Evolutionary conservation across 345 rosid genomes (phyloP), one percentile per base, ranked within the genome.

Genomic region (Zanthoxylum bungeanum): DNA sequence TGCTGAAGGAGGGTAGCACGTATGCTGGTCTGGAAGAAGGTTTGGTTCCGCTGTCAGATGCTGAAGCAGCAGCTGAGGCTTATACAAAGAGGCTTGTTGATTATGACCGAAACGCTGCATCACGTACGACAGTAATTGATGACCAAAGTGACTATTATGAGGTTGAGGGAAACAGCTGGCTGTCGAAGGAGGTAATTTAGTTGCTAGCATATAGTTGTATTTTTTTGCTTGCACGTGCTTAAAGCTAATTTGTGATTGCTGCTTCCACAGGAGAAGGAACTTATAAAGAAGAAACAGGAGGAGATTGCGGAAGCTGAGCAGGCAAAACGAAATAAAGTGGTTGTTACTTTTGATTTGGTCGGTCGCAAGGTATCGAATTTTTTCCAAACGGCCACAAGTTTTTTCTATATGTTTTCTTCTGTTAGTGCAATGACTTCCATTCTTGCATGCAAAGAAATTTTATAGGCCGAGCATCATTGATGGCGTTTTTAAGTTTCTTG

Each of bases 101-200:
- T 9, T 95, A 92, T 68, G 98, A 95, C 77, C 83, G 93, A 60
- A 88, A 95, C 64, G 72, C 99, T 10, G 98, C 99, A 0, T 96
- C 96, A 0, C 96, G 99, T 62, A 95, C 99, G 10, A 87, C 91
- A 5, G 98, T 91, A 70, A 92, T 92, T 65, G 99, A 95, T 78
- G 99, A 95, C 79, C 99, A 95, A 68, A 92, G 99, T 73, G 98
- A 92, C 77, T 92, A 95, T 78, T 95, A 91, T 27, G 99, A 91
- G 78, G 80, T 86, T n/a, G 98, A 92, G 82, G 86, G 91, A 50
- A 95, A 92, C 73, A 92, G 78, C 77, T 95, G 99, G 98, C 85
- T 95, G 12, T 92, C 99, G 7, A 82, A 73, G 60, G 97, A 92
- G 98, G 99, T 92, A 81, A 61, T n/a, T 27, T 60, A 65, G 59